Evolutionary conservation across 2,329 filamentous ascomycete genomes (phyloP).

Genomic region (Alternaria panax): DNA sequence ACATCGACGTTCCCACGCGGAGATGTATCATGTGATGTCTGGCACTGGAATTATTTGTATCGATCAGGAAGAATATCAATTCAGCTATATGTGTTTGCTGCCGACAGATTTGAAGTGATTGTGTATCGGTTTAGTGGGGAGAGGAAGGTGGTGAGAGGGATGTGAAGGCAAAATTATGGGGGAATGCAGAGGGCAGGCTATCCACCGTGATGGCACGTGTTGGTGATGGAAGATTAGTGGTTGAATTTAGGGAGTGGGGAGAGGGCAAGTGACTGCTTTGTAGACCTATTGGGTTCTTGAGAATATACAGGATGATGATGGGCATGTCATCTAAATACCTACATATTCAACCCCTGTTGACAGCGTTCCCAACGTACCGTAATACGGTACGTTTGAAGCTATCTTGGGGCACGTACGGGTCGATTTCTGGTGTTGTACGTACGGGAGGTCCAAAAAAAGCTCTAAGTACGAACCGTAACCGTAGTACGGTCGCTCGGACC

Average conservation of each 20-base stretch:
- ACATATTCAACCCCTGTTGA: too few species aligned
- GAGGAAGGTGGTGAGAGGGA: not conserved
- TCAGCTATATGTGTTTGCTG: constrained; percentile 54
- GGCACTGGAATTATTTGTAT: constrained; percentile 51
- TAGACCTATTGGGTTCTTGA: not conserved
- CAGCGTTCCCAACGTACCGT: too few species aligned
- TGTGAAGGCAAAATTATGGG: not conserved
- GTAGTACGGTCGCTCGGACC: too few species aligned
- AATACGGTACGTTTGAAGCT: too few species aligned
- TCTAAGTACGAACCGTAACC: too few species aligned
- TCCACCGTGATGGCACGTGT: not conserved
- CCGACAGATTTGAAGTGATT: constrained; percentile 49
- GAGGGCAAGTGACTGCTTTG: not conserved
- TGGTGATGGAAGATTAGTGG: not conserved
- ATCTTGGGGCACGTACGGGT: too few species aligned
- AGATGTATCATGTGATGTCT: constrained; percentile 53
- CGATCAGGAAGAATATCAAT: constrained; percentile 44
- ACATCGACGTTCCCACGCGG: constrained; percentile 54
- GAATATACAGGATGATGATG: not conserved
- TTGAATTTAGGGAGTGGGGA: not conserved
- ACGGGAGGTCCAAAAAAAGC: too few species aligned
- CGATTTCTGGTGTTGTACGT: too few species aligned
- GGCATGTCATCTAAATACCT: not conserved
- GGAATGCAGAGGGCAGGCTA: not conserved
- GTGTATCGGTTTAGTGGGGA: constrained; percentile 48